Base-by-base conservation (phyloP, 1,284 basidiomycete species). In the Tremellales sp. region DNA sequence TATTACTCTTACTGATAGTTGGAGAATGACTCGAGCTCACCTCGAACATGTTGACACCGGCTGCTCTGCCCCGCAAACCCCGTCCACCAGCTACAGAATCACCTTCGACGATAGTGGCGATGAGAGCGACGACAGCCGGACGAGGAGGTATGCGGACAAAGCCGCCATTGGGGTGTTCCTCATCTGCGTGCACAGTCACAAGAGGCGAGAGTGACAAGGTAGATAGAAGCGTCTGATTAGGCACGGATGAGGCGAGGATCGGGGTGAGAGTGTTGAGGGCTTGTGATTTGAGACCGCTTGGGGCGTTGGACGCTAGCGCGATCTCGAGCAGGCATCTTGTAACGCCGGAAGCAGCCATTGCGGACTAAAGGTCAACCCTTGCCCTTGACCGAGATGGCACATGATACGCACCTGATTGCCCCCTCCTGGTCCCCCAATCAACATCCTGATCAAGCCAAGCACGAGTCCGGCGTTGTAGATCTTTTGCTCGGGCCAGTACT, bases 401-500 rank as follows among this genome's bases (percentile, higher is more conserved):
- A 29, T 40, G 25, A n/a, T n/a, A n/a, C n/a, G n/a, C n/a, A n/a
- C n/a, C 53, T 73, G 86, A 65, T 80, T 83, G 58, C 80, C 78
- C 26, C 85, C 84, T 57, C 89, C 88, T 19, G 82, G 82, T 1
- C 82, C 80, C 25, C 87, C 79, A 31, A 81, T 75, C 19, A 82
- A 70, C 61, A 78, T 77, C 40, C 76, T 63, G 5, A 74, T 86
- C 81, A 97, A 82, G 22, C 84, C 84, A 3, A 97, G 75, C 11
- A 90, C 82, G 17, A 92, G 75, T 1, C 81, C 79, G 2, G 85
- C 84, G 64, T 93, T 94, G 43, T 82, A 77, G 17, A 83, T 73
- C 71, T 97, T 97, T 67, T 93, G 90, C 45, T 84, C 81, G 56
- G 92, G 89, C 96, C 96, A 98, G 67, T 92, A 91, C 70, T 98